Percentiles rank a stretch among this genome's conserved stretches.
These are phyloP conservation scores for Elongisporangium undulatum DNA, from an alignment of 352 stramenopile genomes.

Conservation along the genomic window DNA sequence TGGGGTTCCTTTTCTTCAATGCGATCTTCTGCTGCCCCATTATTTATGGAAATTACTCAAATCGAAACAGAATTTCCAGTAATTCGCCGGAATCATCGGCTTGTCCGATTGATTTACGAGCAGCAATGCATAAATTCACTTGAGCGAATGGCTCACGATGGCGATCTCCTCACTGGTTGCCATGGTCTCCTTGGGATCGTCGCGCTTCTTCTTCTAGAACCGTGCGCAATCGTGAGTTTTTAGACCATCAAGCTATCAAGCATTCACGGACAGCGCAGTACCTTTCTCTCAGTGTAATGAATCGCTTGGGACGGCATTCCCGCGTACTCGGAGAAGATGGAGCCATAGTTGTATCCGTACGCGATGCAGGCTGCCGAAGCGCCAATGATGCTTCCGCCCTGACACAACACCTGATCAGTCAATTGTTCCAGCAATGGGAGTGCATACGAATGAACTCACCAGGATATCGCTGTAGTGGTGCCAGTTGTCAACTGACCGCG, in stretches of 20 bases:
- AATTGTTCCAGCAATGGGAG: background rate
- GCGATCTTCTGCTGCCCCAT: background rate
- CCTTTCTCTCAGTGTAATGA: background rate
- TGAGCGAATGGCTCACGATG: background rate
- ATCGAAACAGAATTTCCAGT: background rate
- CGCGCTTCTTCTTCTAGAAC: background rate
- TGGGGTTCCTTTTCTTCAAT: too few species aligned
- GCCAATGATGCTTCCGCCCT: conserved; percentile 41
- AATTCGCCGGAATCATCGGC: background rate
- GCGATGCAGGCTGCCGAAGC: conserved; percentile 26
- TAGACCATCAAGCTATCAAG: background rate
- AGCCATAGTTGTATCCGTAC: conserved; percentile 63
- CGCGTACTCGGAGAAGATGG: conserved; percentile 44
- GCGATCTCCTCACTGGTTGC: background rate
- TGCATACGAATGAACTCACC: conserved; percentile 2
- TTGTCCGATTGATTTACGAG: background rate
- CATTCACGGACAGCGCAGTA: background rate
- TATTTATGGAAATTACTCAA: background rate
- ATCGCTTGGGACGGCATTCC: conserved; percentile 1
- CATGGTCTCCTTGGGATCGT: background rate
- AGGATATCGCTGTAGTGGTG: conserved; percentile 77
- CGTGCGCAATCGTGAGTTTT: background rate
- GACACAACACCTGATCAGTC: background rate
- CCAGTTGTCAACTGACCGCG: conserved; percentile 76
- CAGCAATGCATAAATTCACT: background rate